Evolutionary conservation across 2,329 filamentous ascomycete genomes (phyloP), one percentile per base, ranked within the genome.

Genomic region (Thermoascus crustaceus): DNA sequence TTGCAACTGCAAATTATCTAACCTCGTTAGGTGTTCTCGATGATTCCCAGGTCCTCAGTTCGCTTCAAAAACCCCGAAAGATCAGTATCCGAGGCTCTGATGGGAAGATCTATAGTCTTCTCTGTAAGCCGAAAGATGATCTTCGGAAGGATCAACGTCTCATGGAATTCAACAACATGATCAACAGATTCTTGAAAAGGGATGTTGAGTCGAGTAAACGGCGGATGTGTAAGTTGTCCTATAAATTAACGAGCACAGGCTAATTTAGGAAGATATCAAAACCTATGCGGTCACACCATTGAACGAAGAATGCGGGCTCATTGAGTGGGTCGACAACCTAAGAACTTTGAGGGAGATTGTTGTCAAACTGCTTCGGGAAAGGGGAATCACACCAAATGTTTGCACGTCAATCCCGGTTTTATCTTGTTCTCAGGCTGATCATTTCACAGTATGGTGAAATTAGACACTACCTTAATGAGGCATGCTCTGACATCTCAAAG

Each of bases 141-240:
- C 74, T 99, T 16, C 82, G 91, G 33, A 98, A 94, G 47, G 93
- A 99, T 52, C 89, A 96, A 59, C 85, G 91, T 34, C 78, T 98
- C 13, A 98, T 98, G 88, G 93, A 98, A 56, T 98, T 98, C 69
- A 98, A 96, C 57, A 80, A 82, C 30, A 91, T 96, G 76, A 96
- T 98, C 67, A 98, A 98, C 57, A 76, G 91, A 40, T 86, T 89
- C 2, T 66, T 99, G 38, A 94, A 95, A 55, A 80, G 84, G 42
- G 88, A 96, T 52, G 80, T 88, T 2, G 88, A 95, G 55, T 85
- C 87, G 10, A 93, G 85, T 60, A 83, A 85, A 57, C 78, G 91
- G 10, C 84, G 91, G 45, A 73, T 98, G 37, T 94, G 66, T 69
- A 54, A 45, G 64, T 49, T 17, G 10, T 29, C 29, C 24, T 29